Conservation (phyloP, 2,329 filamentous ascomycete species). For the Cercospora nicotianae region DNA sequence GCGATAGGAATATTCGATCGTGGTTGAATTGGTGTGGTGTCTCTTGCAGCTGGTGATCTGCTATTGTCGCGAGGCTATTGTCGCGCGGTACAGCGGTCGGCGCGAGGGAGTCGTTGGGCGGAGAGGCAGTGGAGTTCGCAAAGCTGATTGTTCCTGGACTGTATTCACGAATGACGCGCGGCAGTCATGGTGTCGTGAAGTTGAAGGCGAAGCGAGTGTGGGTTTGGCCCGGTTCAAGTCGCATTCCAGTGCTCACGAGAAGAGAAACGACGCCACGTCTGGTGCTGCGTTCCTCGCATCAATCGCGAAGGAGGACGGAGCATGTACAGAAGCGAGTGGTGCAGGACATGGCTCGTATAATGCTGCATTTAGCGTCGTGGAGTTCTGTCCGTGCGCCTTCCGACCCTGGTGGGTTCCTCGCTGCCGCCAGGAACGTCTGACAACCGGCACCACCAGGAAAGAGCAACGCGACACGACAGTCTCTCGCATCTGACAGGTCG, state of each 20-base stretch:
- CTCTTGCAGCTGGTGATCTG: background rate
- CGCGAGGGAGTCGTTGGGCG: background rate
- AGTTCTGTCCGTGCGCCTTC: background rate
- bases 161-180: background rate
- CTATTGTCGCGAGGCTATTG: background rate
- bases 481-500: background rate
- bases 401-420: background rate
- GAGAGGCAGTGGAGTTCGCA: background rate
- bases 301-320: background rate
- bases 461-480: background rate
- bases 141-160: background rate
- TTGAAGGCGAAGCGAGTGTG: background rate
- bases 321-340: background rate
- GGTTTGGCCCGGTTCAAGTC: background rate
- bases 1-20: constrained; percentile 7
- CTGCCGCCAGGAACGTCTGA: background rate
- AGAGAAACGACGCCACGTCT: background rate
- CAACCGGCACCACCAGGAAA: background rate
- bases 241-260: background rate
- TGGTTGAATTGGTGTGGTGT: background rate
- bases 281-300: background rate
- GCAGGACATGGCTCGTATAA: background rate
- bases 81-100: background rate
- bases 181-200: background rate
- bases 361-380: background rate